Evolutionary conservation across 2,329 filamentous ascomycete species (phyloP).

Genomic region (Fusarium lateritium): DNA sequence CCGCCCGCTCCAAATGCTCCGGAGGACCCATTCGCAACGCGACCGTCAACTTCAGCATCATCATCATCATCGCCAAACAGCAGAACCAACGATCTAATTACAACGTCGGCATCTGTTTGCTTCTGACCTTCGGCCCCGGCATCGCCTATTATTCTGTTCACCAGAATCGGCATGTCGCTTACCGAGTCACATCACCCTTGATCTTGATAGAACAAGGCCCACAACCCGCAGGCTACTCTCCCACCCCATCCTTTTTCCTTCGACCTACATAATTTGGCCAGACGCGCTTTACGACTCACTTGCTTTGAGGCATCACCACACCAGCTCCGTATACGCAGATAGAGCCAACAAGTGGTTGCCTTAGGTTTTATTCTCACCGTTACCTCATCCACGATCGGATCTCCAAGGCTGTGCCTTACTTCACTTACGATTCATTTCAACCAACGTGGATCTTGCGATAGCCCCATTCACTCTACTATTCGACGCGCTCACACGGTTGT

Average conservation of each 20-base stretch:
- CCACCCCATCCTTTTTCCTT: conserved; percentile 22
- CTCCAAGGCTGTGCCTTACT: conserved; percentile 32
- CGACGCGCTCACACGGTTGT: conserved; percentile 13
- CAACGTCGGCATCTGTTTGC: conserved; percentile 37
- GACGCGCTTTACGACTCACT: conserved; percentile 33
- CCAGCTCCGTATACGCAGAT: conserved; percentile 33
- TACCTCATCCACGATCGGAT: conserved; percentile 14
- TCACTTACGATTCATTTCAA: conserved; percentile 15
- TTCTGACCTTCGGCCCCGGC: conserved; percentile 14
- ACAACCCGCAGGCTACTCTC: conserved; percentile 17
- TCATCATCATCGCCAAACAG: conserved; percentile 34
- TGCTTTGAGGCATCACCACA: conserved; percentile 33
- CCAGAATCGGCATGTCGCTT: conserved; percentile 39
- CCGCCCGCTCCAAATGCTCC: conserved; percentile 43
- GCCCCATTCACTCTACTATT: neutral
- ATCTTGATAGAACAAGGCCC: conserved; percentile 34
- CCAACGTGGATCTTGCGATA: conserved; percentile 26
- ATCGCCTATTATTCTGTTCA: conserved; percentile 20
- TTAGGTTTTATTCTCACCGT: neutral
- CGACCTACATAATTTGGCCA: conserved; percentile 9
- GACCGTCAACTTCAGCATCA: conserved; percentile 42
- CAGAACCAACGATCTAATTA: conserved; percentile 25
- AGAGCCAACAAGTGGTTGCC: conserved; percentile 25
- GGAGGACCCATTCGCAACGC: conserved; percentile 41
- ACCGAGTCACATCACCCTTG: conserved; percentile 29